Conservation (phyloP, 306 rosid species). For the Ceratonia siliqua region DNA sequence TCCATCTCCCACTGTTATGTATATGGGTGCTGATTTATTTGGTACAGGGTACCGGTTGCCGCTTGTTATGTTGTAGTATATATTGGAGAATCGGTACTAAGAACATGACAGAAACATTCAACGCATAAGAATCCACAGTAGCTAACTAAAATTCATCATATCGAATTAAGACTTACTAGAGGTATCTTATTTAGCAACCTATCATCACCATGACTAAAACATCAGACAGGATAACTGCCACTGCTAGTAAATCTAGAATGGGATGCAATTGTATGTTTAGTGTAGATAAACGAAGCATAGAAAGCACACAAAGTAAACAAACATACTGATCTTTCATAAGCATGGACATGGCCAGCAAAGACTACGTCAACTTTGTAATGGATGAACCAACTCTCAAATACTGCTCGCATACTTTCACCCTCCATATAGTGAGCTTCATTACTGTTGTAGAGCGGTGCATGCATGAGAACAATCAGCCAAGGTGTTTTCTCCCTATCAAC, state of each 20-base stretch:
- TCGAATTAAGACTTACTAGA: too few species aligned
- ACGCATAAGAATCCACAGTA: constrained; percentile 20
- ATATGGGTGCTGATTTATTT: constrained; percentile 88
- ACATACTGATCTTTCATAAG: constrained; percentile 96
- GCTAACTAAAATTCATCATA: too few species aligned
- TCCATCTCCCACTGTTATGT: constrained; percentile 97
- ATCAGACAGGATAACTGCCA: too few species aligned
- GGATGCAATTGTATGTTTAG: too few species aligned
- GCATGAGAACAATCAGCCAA: constrained; percentile 93
- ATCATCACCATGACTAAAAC: too few species aligned
- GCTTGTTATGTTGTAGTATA: constrained; percentile 64
- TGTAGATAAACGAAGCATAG: constrained; percentile 60
- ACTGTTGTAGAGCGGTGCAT: constrained; percentile 74
- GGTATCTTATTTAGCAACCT: too few species aligned
- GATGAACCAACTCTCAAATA: constrained; percentile 83
- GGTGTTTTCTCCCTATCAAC: constrained; percentile 89
- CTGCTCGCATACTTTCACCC: constrained; percentile 91
- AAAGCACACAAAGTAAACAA: constrained; percentile 47
- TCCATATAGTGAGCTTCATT: constrained; percentile 88
- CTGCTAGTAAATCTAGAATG: too few species aligned
- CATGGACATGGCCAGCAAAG: constrained; percentile 99
- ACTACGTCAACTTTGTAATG: constrained; percentile 74
- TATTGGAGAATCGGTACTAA: constrained; percentile 84
- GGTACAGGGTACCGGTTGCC: constrained; percentile 64
- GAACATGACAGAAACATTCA: constrained; percentile 29